Evolutionary conservation across 371 early-diverging fungal genomes (phyloP), one percentile per base, ranked within the genome.

Genomic region (Mucor indicus): DNA sequence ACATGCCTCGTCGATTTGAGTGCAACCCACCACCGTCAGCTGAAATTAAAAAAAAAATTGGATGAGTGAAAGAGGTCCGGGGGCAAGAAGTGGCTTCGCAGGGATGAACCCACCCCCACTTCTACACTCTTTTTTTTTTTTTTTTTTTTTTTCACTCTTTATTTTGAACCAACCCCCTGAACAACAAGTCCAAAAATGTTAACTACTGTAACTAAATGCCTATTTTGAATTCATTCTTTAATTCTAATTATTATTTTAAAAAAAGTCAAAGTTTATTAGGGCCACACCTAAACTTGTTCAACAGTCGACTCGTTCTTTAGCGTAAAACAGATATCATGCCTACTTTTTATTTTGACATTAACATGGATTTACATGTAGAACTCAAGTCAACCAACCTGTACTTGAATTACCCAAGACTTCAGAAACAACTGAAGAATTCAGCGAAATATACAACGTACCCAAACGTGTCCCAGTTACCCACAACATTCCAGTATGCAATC

Each of bases 401-500:
- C 32, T 56, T 13, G 60, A 60, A 16, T 45, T 64, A 19, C 60
- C 56, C 10, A 53, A 64, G 19, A 37, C 50, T 15, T 39, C 27
- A 13, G 60, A 64, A 35, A 21, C 25, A 13, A 21, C 13, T 8
- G 27, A 47, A 15, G 55, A 58, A 35, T 45, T 59, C 30, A 60
- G 55, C n/a, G 29, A 27, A 27, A 27, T 27, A 5, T 27, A 27
- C 11, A 11, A 27, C 5, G 77, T 49, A 8, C 71, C 77, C 22
- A 45, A 69, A 37, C 64, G 77, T 43, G 40, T 69, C 43, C 24
- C 73, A 35, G 62, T 82, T n/a, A 83, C 85, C 1, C 80, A 83
- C 60, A 64, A 77, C 53, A 72, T 82, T 58, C 84, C 87, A 7
- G 84, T 83, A 25, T 86, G 85, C 58, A 88, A 87, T 52, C 61